Base-by-base conservation (phyloP, 2,329 filamentous ascomycete genomes). In the Escovopsis sp. region DNA sequence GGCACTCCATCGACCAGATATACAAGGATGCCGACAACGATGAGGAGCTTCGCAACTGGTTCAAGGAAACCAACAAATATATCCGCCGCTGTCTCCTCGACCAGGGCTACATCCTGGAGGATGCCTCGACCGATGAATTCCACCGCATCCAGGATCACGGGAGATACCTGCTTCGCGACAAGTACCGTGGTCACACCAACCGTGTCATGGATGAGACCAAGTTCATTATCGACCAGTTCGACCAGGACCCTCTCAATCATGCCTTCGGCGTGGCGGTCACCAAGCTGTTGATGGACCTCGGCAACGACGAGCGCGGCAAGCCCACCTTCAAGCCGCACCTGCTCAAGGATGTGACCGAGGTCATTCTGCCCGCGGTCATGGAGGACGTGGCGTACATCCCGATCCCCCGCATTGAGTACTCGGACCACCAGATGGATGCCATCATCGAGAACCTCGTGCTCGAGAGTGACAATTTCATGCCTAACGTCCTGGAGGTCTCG, bases 381-480 rank as follows among this genome's bases (percentile, higher is more conserved):
- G 82, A 92, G 64, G 83, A 78, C 45, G 66, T 90, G 38, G 79
- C 84, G 41, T 98, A 98, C 57, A 72, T 98, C 12, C 86, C 90
- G 4, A 74, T 98, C 34, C 90, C 90, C 16, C 81, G 90, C 37
- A 94, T 98, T 41, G 90, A 98, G 63, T 90, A 86, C 52, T 79
- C 76, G 2, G 90, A 96, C 48, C 68, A 72, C 3, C 75, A 79
- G 66, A 67, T 93, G 35, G 90, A 98, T 57, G 79, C 79, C 33
- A 72, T 96, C 33, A 72, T 98, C 31, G 90, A 98, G 65, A 98
- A 98, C 57, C 65, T 98, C 10, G 80, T 94, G 31, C 72, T 98
- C 35, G 90, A 98, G 63, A 87, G 84, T 45, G 87, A 96, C 65
- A 98, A 98, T 61, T 76, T 98, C 47, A 85, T 87, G 61, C 90